phyloP scores from a whole-genome alignment of 2,329 filamentous ascomycete species.

The Seiridium cupressi region DNA sequence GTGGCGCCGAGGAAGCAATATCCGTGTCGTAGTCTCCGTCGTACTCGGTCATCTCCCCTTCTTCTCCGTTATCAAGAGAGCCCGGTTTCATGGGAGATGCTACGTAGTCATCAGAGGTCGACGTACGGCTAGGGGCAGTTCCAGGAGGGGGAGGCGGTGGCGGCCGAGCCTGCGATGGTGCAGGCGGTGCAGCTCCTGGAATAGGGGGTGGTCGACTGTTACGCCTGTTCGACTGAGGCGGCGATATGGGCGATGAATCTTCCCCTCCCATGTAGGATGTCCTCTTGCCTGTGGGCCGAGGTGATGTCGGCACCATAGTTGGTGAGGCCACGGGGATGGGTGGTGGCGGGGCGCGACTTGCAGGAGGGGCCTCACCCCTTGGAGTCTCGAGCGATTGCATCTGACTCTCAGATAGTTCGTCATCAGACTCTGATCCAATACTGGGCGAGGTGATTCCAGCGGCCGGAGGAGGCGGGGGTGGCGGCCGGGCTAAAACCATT shows the following conservation, averaged over 20 bases:
- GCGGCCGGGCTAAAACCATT: conserved; percentile 50
- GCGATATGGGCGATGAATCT: conserved; percentile 36
- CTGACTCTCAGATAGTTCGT: conserved; percentile 68
- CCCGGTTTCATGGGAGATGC: conserved; percentile 40
- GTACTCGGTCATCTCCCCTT: conserved; percentile 86
- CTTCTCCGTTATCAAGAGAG: conserved; percentile 54
- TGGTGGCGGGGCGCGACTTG: conserved; percentile 35
- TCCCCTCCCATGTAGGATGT: conserved; percentile 31
- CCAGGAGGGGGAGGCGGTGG: conserved; percentile 66
- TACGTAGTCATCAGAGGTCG: conserved; percentile 54
- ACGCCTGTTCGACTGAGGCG: conserved; percentile 45
- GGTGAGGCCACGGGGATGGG: conserved; percentile 45
- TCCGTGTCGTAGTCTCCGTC: conserved; percentile 98
- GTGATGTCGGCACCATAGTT: conserved; percentile 40
- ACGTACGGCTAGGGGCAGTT: conserved; percentile 50
- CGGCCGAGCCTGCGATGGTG: conserved; percentile 55
- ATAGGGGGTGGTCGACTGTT: conserved; percentile 60
- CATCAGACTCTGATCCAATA: conserved; percentile 82
- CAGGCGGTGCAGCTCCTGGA: conserved; percentile 50
- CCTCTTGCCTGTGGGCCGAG: conserved; percentile 29
- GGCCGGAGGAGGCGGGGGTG: conserved; percentile 49
- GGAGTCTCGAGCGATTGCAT: conserved; percentile 42
- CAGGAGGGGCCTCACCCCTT: conserved; percentile 34
- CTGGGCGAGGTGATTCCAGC: conserved; percentile 62
- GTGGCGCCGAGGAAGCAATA: conserved; percentile 88